Evolutionary conservation across 2,329 filamentous ascomycete species (phyloP), one percentile per base, ranked within the genome.

Genomic region (Huntiella bhutanensis): DNA sequence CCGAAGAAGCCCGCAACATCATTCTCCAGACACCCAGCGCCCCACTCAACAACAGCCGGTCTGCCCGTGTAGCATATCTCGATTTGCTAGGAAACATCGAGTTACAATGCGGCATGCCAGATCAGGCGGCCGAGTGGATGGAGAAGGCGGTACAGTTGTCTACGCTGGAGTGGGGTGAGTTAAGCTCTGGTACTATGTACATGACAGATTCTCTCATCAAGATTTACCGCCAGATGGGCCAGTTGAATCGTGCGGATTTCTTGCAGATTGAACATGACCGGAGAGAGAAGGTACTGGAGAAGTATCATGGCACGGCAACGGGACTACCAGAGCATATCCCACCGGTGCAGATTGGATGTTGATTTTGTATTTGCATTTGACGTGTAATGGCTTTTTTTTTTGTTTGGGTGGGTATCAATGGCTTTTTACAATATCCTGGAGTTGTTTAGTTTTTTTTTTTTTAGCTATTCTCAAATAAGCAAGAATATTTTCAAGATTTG

Each of bases 11-110:
- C 12, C 48, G 48, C 7, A 41, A 33, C 3, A 34, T 41, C 10
- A 16, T 49, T 8, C 43, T 49, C 3, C 47, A 49, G 17, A 49
- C 47, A 5, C 47, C 47, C 17, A 7, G 22, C 8, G 33, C 47
- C 3, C 47, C 47, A 3, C 43, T 49, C 12, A 49, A 49, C 39
- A 49, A 49, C 16, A 45, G 42, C 15, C 38, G 43, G 2, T 49
- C 47, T 8, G 43, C 47, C 22, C 47, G 47, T 17, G 38, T 49
- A 16, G 47, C 45, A n/a, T 49, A 49, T 35, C 47, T 49, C 13
- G 47, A 49, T 22, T 43, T 49, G 11, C n/a, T 49, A 22, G 47
- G 43, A 15, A 49, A 49, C 34, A 46, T 49, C 7, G 47, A 49
- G 28, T 22, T 45, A 5, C 43, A 46, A 33, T 49, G 47, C 11